Percentiles rank a stretch among this genome's conserved stretches.
phyloP scores from a whole-genome alignment of 495 filamentous ascomycete species.

The Penicillium bialowiezense region DNA sequence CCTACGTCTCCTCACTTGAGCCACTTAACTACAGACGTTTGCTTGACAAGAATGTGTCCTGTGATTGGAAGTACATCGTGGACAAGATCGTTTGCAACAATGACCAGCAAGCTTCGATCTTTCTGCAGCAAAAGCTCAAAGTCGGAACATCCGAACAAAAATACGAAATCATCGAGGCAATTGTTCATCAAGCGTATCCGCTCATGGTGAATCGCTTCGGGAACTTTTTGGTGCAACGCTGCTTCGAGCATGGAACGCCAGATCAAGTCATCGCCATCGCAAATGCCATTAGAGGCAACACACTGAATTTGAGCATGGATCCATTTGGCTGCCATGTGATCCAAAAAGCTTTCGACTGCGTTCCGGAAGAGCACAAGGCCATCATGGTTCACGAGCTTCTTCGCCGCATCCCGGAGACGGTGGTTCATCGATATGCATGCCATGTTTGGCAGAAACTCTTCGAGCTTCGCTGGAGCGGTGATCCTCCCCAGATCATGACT shows the following conservation, averaged over 20 bases:
- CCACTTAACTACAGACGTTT: constrained; percentile 97
- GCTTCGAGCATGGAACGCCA: constrained; percentile 95
- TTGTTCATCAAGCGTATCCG: constrained; percentile 91
- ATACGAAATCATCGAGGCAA: constrained; percentile 93
- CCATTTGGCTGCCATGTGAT: constrained; percentile 97
- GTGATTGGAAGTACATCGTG: constrained; percentile 99
- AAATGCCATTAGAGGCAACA: constrained; percentile 91
- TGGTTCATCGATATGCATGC: constrained; percentile 96
- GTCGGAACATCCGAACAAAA: constrained; percentile 94
- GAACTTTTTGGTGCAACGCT: constrained; percentile 98
- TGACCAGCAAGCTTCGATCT: constrained; percentile 98
- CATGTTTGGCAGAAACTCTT: constrained; percentile 99
- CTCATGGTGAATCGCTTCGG: constrained; percentile 94
- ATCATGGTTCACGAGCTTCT: constrained; percentile 97
- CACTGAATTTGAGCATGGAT: constrained; percentile 93
- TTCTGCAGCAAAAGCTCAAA: constrained; percentile 98
- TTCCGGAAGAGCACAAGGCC: constrained; percentile 96
- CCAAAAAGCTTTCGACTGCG: constrained; percentile 96
- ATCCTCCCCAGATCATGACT: constrained; percentile 96
- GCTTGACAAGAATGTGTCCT: constrained; percentile 92
- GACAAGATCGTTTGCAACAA: constrained; percentile 99
- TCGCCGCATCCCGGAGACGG: constrained; percentile 93
- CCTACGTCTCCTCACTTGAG: constrained; percentile 82
- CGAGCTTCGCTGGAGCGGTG: constrained; percentile 90
- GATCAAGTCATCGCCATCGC: constrained; percentile 96